Evolutionary conservation across 2,329 filamentous ascomycete species (phyloP), one percentile per base, ranked within the genome.

Genomic region (Sporothrix pseudoabietina): DNA sequence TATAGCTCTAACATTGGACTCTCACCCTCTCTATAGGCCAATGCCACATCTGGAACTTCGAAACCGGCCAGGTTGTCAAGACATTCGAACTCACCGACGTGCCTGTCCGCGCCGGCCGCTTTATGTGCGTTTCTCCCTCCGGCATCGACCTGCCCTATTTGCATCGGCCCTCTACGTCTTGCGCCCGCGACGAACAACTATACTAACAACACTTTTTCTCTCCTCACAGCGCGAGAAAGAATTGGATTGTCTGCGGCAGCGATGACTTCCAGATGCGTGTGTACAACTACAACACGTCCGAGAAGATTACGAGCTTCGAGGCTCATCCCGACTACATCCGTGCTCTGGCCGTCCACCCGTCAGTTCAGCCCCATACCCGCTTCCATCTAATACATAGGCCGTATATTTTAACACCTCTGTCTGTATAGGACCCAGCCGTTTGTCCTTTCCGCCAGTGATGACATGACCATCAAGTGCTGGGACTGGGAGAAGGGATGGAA

Each of bases 401-500:
- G 30, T 3, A 68, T 26, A 19, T 57, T 69, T 69, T 74, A 71
- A 75, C 65, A 41, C 30, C 1, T 30, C 26, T 35, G 26, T 44
- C 49, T 30, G 26, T 47, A 47, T 47, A 65, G 61, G 16, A 94
- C 94, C 61, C 94, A 97, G 80, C 94, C 96, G 0, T 98, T 98
- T 79, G 93, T 98, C 71, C 87, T 99, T 74, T 99, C 96, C 72
- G 96, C 96, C 76, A 96, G 93, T 76, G 94, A 98, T 91, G 94
- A 98, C 81, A 97, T 97, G 94, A 97, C 94, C 73, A 97, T 98
- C 81, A 97, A 96, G 87, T 87, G 98, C 69, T 99, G 96, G 94
- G 94, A 99, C 82, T 99, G 96, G 96, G 96, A 99, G 79, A 97
- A 96, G 83, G 90, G 90, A 78, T 99, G 96, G 96, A 97, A 98